These are phyloP conservation scores for Cercospora brassicicola DNA, from an alignment of 2,329 filamentous ascomycete species.

Conservation along the genomic window DNA sequence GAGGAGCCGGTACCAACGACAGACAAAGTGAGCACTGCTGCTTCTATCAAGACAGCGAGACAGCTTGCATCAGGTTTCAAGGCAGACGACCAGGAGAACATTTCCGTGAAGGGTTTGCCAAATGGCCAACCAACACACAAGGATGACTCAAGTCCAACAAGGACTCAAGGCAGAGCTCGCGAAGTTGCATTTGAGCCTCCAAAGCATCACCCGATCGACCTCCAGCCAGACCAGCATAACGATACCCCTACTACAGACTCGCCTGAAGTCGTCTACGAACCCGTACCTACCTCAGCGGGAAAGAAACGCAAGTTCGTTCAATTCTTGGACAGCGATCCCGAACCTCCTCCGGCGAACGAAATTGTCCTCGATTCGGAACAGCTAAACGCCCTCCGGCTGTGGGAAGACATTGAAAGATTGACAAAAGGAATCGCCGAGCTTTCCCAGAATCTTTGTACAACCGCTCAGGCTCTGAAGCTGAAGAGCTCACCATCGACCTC, in stretches of 20 bases:
- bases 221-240: background rate
- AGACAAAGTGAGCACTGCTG: background rate
- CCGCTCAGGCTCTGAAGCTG: background rate
- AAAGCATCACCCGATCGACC: background rate
- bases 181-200: background rate
- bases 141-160: background rate
- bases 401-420: background rate
- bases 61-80: background rate
- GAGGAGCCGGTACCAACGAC: background rate
- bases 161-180: background rate
- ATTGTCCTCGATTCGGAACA: background rate
- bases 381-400: background rate
- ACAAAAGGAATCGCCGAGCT: background rate
- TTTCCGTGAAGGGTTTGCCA: background rate
- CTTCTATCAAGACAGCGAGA: background rate
- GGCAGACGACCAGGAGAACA: background rate
- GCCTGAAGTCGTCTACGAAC: background rate
- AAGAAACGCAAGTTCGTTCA: background rate
- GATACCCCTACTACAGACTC: background rate
- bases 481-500: background rate
- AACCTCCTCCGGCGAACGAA: background rate
- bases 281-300: background rate
- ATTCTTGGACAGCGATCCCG: background rate
- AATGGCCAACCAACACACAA: background rate
- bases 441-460: background rate